Conservation (phyloP, 1,139 yeast species). For the Kodamaea ohmeri region DNA sequence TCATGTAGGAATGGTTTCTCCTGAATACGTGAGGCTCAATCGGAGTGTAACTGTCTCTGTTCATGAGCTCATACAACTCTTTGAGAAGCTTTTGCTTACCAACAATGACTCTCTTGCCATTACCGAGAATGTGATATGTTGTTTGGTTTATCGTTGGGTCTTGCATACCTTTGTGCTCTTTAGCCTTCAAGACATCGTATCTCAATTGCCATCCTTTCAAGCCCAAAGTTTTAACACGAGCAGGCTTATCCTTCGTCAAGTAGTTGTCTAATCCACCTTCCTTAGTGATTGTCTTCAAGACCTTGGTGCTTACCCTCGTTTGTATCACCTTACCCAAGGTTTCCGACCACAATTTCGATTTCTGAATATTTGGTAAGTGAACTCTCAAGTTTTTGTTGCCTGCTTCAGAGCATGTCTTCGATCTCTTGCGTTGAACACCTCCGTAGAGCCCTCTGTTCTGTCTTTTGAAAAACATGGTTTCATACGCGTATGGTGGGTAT, state of each 20-base stretch:
- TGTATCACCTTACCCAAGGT: conserved; percentile 54
- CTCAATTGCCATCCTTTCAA: conserved; percentile 88
- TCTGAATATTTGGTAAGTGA: conserved; percentile 80
- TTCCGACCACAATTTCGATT: conserved; percentile 81
- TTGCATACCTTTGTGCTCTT: conserved; percentile 24
- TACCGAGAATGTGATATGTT: conserved; percentile 49
- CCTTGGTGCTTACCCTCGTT: conserved; percentile 73
- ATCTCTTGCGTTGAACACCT: conserved; percentile 76
- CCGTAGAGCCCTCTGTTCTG: conserved; percentile 88
- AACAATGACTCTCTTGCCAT: conserved; percentile 50
- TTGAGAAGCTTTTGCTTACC: conserved; percentile 64
- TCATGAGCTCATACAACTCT: conserved; percentile 51
- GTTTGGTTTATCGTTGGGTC: conserved; percentile 28
- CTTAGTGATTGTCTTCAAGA: conserved; percentile 77
- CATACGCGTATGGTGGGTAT: conserved; percentile 81
- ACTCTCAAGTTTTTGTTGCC: conserved; percentile 72
- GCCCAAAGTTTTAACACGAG: conserved; percentile 89
- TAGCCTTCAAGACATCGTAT: conserved; percentile 57
- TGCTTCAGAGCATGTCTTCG: conserved; percentile 73
- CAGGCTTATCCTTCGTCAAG: conserved; percentile 79
- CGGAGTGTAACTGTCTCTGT: conserved; percentile 45
- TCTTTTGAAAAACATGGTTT: conserved; percentile 73
- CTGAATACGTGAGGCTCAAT: conserved; percentile 46
- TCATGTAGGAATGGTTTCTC: conserved; percentile 36
- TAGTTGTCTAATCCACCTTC: conserved; percentile 95